phyloP scores from a whole-genome alignment of 2,329 filamentous ascomycete species.

The Aspergillus nomiae region DNA sequence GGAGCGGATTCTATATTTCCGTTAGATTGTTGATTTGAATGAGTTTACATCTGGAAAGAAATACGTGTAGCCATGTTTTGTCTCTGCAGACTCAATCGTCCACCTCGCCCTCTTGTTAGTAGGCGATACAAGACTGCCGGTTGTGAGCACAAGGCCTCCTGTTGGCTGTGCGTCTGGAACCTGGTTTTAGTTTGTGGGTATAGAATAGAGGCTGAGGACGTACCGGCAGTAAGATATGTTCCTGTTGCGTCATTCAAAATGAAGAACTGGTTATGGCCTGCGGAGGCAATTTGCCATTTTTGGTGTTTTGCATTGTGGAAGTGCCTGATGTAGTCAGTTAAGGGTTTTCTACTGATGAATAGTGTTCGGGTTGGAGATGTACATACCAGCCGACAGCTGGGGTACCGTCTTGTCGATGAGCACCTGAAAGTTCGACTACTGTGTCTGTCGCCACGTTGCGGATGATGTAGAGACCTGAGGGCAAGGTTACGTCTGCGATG shows the following conservation, averaged over 20 bases:
- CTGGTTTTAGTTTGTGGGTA: not conserved
- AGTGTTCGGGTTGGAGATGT: not conserved
- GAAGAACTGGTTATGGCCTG: not conserved
- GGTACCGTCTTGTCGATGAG: not conserved
- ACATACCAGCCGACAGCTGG: not conserved
- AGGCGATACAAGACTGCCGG: not conserved
- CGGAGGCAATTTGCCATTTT: not conserved
- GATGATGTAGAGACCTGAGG: not conserved
- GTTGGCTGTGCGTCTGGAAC: not conserved
- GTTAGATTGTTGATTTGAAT: too few relatives aligned
- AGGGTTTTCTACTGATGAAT: not conserved
- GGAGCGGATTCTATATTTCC: not conserved
- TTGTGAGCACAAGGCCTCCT: not conserved
- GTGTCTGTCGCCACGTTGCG: not conserved
- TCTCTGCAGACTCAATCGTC: not conserved
- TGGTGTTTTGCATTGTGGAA: not conserved
- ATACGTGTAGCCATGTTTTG: not conserved
- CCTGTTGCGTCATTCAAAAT: not conserved
- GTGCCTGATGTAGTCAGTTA: not conserved
- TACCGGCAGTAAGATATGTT: not conserved
- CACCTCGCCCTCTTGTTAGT: not conserved
- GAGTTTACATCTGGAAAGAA: not conserved
- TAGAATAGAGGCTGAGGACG: not conserved
- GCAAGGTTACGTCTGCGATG: too few relatives aligned
- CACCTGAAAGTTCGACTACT: not conserved